phyloP scores from a whole-genome alignment of 495 filamentous ascomycete genomes.

The Pyrenopolyporus hunteri region DNA sequence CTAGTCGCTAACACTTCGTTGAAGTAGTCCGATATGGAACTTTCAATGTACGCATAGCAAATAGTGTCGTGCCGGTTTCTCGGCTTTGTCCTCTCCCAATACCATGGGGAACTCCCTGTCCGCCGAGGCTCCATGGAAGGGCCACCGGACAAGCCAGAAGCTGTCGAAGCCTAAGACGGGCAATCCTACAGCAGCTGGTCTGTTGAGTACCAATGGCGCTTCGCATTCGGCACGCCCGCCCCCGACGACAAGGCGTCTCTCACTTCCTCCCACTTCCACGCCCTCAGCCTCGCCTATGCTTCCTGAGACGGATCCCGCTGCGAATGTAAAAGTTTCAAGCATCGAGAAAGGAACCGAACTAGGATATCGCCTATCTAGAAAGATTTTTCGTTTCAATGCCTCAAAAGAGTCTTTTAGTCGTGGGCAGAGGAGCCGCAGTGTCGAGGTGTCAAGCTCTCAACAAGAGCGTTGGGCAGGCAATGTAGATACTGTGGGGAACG shows the following conservation, averaged over 20 bases:
- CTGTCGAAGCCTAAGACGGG: constrained; percentile 56
- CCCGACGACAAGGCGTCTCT: constrained; percentile 39
- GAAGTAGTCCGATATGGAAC: constrained; percentile 48
- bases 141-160: constrained; percentile 47
- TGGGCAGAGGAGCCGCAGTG: constrained; percentile 21
- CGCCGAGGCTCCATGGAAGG: constrained; percentile 46
- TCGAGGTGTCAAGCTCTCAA: constrained; percentile 12
- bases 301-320: constrained; percentile 4
- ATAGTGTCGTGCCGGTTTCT: constrained; percentile 38
- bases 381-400: constrained; percentile 31
- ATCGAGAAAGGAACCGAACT: constrained; percentile 10
- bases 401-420: constrained; percentile 14
- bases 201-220: constrained; percentile 47
- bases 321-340: background rate
- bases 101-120: constrained; percentile 57
- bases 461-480: constrained; percentile 23
- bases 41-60: constrained; percentile 50
- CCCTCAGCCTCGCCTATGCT: constrained; percentile 26
- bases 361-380: constrained; percentile 21
- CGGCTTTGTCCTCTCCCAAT: constrained; percentile 30
- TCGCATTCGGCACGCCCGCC: constrained; percentile 37
- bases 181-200: constrained; percentile 52
- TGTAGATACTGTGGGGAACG: constrained; percentile 18
- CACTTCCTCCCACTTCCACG: constrained; percentile 34
- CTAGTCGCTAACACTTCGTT: constrained; percentile 25